Conservation (phyloP, 306 rosid species). For the Hippophae rhamnoides region DNA sequence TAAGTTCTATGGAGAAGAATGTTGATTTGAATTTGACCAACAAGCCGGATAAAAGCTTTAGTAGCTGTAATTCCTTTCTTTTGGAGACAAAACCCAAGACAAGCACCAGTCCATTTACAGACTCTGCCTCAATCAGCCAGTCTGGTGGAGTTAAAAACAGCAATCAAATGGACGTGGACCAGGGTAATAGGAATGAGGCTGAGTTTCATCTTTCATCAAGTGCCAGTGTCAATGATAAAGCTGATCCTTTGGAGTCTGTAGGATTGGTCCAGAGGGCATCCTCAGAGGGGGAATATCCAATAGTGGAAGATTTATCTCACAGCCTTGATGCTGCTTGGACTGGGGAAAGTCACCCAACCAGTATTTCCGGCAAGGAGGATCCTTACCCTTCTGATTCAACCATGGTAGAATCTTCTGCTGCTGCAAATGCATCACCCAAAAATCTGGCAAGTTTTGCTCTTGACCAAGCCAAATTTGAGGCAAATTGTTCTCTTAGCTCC, state of each 20-base stretch:
- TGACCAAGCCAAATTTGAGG: slow-evolving; percentile 31
- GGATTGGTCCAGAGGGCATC: slow-evolving; percentile 27
- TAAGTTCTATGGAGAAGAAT: slow-evolving; percentile 37
- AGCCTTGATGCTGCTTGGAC: slow-evolving; percentile 90
- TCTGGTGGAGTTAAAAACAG: slow-evolving; percentile 25
- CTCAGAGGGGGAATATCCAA: slow-evolving; percentile 40
- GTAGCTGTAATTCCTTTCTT: slow-evolving; percentile 38
- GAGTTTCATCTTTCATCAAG: slow-evolving; percentile 28
- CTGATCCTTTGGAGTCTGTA: slow-evolving; percentile 34
- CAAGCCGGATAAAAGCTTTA: slow-evolving; percentile 31
- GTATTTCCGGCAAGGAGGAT: slow-evolving; percentile 31
- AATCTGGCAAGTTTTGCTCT: slow-evolving; percentile 23
- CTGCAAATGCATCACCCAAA: slow-evolving; percentile 7
- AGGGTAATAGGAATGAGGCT: slow-evolving; percentile 21
- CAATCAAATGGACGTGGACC: slow-evolving; percentile 28
- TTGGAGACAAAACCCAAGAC: slow-evolving; percentile 37
- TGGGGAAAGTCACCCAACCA: slow-evolving; percentile 44
- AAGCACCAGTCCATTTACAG: slow-evolving; percentile 25
- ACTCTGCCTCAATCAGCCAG: slow-evolving; percentile 22
- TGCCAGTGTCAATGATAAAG: slow-evolving; percentile 22
- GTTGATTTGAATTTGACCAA: slow-evolving; percentile 27
- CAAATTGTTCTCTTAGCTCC: slow-evolving; percentile 31
- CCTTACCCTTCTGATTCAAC: slow-evolving; percentile 31
- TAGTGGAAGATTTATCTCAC: slow-evolving; percentile 49
- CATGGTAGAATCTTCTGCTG: slow-evolving; percentile 22